Base-by-base conservation (phyloP, 495 filamentous ascomycete species). In the Parathielavia appendiculata region DNA sequence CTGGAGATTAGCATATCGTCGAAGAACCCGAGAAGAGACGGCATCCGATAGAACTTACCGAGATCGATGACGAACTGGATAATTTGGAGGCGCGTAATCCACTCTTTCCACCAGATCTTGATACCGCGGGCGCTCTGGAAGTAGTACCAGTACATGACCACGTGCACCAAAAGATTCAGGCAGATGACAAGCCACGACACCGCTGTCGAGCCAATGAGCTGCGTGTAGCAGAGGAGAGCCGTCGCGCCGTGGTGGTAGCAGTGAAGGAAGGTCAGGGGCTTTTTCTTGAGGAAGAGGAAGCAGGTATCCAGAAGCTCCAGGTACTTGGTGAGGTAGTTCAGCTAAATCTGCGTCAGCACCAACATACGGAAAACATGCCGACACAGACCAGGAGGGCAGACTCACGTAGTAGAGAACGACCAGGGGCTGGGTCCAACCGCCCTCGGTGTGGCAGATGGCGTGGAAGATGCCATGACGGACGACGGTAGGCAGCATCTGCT, bases 51-150 rank as follows among this genome's bases (percentile, higher is more conserved):
- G 6, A n/a, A 13, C 83, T 62, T 83, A 88, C 85, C 86, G 54
- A 90, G 81, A 63, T 90, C 87, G 70, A 90, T 84, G 67, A 90
- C 76, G 71, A 90, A 92, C 72, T 92, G 88, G 66, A 81, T 79
- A 71, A 92, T 92, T 71, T 92, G 88, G 58, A 92, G 86, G 64
- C 87, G 82, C 60, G 88, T 92, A 73, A 92, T 89, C 83, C 88
- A 92, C 71, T 91, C 84, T 80, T 92, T 92, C 88, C 88, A 92
- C 88, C 88, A 91, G 71, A 92, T 89, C 58, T 79, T 79, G 73
- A 92, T 80, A 62, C 88, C 88, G 61, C 88, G 86, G 13, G 88
- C 86, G 66, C 84, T 83, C 76, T 91, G 88, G 84, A 92, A 91
- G 76, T 92, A 92, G 74, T 83, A 82, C 81, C 81, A 83, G 75